Conservation (phyloP, 257 asterid species). For the Nicotiana sylvestris region DNA sequence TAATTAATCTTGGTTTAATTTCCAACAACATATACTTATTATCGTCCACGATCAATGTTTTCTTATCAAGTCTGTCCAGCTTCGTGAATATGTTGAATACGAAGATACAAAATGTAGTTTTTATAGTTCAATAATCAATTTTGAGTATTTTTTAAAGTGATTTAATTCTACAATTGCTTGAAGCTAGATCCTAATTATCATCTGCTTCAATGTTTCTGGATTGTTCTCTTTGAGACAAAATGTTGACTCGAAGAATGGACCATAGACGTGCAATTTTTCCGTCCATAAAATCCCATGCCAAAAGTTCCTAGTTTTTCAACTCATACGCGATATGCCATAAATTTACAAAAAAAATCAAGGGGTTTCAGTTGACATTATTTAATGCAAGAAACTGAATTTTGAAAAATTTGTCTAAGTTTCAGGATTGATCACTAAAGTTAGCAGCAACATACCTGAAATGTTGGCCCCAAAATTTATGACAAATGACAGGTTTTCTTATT, state of each 20-base stretch:
- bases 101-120: not conserved
- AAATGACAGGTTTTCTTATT: conserved; percentile 16
- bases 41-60: not conserved
- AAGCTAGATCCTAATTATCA: not conserved
- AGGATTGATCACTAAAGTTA: conserved; percentile 4
- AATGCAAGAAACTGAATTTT: not conserved
- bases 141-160: not conserved
- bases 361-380: not conserved
- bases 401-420: not conserved
- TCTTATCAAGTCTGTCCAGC: not conserved
- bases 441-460: conserved; percentile 14
- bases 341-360: not conserved
- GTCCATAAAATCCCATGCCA: not conserved
- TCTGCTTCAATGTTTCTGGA: not conserved
- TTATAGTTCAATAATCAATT: not conserved
- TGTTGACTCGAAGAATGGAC: not conserved
- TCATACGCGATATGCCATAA: not conserved
- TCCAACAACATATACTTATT: not conserved
- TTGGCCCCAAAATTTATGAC: conserved; percentile 13
- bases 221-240: not conserved
- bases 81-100: not conserved
- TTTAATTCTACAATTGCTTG: not conserved
- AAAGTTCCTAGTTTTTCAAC: not conserved
- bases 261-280: not conserved
- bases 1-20: too few relatives aligned